phyloP scores from a whole-genome alignment of 2,329 filamentous ascomycete species.

The Scorias spongiosa region DNA sequence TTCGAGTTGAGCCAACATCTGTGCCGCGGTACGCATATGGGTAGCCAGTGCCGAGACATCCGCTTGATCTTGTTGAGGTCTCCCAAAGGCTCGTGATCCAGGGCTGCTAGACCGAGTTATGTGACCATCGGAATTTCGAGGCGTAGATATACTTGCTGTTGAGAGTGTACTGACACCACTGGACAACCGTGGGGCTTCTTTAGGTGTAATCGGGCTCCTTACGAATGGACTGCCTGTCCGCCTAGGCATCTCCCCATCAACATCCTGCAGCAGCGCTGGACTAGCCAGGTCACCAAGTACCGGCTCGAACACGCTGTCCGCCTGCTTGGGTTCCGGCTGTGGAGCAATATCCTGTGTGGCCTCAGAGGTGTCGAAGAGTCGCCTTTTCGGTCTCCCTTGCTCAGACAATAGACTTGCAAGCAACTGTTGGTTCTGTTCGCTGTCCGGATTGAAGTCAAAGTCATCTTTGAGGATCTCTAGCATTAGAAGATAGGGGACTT shows the following conservation, averaged over 20 bases:
- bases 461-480: slow-evolving; percentile 69
- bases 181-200: slow-evolving; percentile 38
- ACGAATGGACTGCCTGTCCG: slow-evolving; percentile 9
- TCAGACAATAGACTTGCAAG: slow-evolving; percentile 50
- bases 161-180: slow-evolving; percentile 48
- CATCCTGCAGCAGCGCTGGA: slow-evolving; percentile 50
- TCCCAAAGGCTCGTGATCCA: slow-evolving; percentile 43
- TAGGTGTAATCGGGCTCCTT: slow-evolving; percentile 4
- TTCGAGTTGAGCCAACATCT: slow-evolving; percentile 75
- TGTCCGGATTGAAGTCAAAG: slow-evolving; percentile 67
- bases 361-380: slow-evolving; percentile 43
- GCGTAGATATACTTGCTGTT: slow-evolving; percentile 47
- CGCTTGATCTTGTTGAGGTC: slow-evolving; percentile 49
- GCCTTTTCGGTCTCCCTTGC: slow-evolving; percentile 39
- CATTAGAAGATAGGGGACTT: slow-evolving; percentile 75
- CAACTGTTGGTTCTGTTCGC: slow-evolving; percentile 54
- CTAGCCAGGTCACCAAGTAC: slow-evolving; percentile 62
- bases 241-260: slow-evolving; percentile 32
- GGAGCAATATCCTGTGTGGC: slow-evolving; percentile 30
- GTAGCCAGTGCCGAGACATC: slow-evolving; percentile 72
- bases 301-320: slow-evolving; percentile 75
- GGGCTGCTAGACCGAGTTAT: slow-evolving; percentile 56
- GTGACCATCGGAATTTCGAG: slow-evolving; percentile 53
- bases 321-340: slow-evolving; percentile 26
- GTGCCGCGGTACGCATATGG: slow-evolving; percentile 74